Percentiles rank a stretch among this genome's conserved stretches.
These are phyloP conservation scores for Fusarium sp. DNA, from an alignment of 2,329 filamentous ascomycete species.

Conservation along the genomic window DNA sequence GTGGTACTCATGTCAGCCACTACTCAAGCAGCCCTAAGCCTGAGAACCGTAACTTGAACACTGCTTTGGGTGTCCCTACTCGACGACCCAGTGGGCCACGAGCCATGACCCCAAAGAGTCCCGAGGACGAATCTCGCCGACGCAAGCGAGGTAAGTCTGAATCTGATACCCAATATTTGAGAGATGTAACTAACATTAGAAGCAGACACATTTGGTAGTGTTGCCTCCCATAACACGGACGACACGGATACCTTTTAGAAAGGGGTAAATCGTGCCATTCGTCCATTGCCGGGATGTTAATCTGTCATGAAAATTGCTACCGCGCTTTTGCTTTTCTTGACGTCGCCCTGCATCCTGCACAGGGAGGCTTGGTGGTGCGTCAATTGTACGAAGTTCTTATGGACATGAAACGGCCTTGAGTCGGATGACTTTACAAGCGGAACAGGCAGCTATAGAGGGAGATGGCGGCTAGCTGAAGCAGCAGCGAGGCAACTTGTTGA, in stretches of 20 bases:
- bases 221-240: conserved; percentile 54
- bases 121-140: conserved; percentile 62
- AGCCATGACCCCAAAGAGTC: conserved; percentile 71
- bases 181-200: conserved; percentile 21
- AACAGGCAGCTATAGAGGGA: conserved; percentile 41
- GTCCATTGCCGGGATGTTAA: conserved; percentile 17
- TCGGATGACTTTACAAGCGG: conserved; percentile 31
- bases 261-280: conserved; percentile 12
- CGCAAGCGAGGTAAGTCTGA: conserved; percentile 68
- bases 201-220: conserved; percentile 56
- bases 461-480: conserved; percentile 22
- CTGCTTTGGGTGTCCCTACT: conserved; percentile 64
- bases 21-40: conserved; percentile 67
- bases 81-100: conserved; percentile 70
- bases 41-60: conserved; percentile 70
- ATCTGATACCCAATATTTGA: neutral
- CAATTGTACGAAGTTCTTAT: conserved; percentile 25
- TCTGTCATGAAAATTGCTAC: conserved; percentile 14
- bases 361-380: conserved; percentile 13
- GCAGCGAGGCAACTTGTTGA: conserved; percentile 22
- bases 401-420: conserved; percentile 23
- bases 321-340: conserved; percentile 15
- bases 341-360: conserved; percentile 10
- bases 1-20: conserved; percentile 63
- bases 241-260: conserved; percentile 56